Evolutionary conservation across 176 grass and related monocot species (phyloP).

Genomic region (Ensete ventricosum): DNA sequence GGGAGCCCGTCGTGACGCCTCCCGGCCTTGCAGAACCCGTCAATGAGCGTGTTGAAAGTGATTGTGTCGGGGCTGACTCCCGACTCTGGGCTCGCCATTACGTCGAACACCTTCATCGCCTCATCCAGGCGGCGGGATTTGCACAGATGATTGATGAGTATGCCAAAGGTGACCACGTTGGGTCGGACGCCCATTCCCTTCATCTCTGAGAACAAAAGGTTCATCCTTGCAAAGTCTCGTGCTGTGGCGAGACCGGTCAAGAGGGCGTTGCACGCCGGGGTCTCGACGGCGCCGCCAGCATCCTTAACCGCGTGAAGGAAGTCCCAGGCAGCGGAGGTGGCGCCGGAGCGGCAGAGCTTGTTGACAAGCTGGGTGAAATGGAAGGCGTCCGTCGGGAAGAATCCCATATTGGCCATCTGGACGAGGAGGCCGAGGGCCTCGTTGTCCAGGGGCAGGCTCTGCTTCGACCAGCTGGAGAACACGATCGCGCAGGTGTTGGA

Average conservation of each 20-base stretch:
- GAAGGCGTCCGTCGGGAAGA: constrained; percentile 26
- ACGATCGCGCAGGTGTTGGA: constrained; percentile 21
- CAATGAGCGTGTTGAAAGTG: constrained; percentile 44
- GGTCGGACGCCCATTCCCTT: constrained; percentile 17
- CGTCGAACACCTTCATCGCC: constrained; percentile 57
- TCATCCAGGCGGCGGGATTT: constrained; percentile 40
- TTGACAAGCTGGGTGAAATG: constrained; percentile 26
- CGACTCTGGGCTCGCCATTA: constrained; percentile 40
- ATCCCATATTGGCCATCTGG: constrained; percentile 19
- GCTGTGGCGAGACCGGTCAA: constrained; percentile 32
- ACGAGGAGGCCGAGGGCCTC: constrained; percentile 33
- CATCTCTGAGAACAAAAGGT: constrained; percentile 42
- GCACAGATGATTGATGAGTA: constrained; percentile 54
- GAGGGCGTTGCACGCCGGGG: constrained; percentile 37
- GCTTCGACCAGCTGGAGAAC: constrained; percentile 27
- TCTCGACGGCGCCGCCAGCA: constrained; percentile 26
- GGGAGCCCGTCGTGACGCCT: constrained; percentile 34
- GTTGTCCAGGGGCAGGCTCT: constrained; percentile 1
- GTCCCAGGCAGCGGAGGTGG: constrained; percentile 18
- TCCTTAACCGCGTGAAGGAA: constrained; percentile 49
- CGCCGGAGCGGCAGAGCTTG: constrained; percentile 29
- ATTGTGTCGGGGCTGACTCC: constrained; percentile 29
- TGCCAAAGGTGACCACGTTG: constrained; percentile 33
- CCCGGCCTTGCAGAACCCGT: constrained; percentile 44
- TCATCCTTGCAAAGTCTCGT: constrained; percentile 34